Percentiles rank a stretch among this genome's conserved stretches.
These are phyloP conservation scores for Paecilomyces variotii DNA, from an alignment of 2,329 filamentous ascomycete genomes.

Conservation along the genomic window DNA sequence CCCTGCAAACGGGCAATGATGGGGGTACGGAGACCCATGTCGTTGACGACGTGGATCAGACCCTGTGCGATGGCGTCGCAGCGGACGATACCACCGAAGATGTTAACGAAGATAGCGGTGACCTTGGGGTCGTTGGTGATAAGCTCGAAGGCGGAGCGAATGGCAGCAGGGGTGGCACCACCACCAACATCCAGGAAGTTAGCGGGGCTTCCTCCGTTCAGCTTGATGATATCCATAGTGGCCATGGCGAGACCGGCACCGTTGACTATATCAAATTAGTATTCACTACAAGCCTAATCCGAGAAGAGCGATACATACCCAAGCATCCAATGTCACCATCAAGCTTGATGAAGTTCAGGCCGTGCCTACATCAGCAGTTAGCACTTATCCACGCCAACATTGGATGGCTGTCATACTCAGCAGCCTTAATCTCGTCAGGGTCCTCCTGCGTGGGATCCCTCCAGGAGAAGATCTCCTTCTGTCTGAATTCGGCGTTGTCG, in stretches of 20 bases:
- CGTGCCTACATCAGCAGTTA: slow-evolving; percentile 35
- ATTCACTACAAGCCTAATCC: neutral
- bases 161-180: slow-evolving; percentile 91
- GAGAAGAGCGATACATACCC: slow-evolving; percentile 20
- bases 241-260: slow-evolving; percentile 99
- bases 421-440: slow-evolving; percentile 92
- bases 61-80: slow-evolving; percentile 97
- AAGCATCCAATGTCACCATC: slow-evolving; percentile 98
- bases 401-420: slow-evolving; percentile 52
- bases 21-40: slow-evolving; percentile 91
- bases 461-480: slow-evolving; percentile 92
- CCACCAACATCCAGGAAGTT: slow-evolving; percentile 99
- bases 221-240: slow-evolving; percentile 99
- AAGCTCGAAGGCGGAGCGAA: slow-evolving; percentile 95
- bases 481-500: slow-evolving; percentile 97
- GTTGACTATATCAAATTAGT: slow-evolving; percentile 56
- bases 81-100: slow-evolving; percentile 97
- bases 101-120: slow-evolving; percentile 98
- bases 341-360: slow-evolving; percentile 99
- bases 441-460: slow-evolving; percentile 95
- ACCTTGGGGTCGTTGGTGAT: slow-evolving; percentile 99
- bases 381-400: neutral
- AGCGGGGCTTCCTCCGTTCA: slow-evolving; percentile 89
- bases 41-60: slow-evolving; percentile 87
- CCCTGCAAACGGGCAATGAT: slow-evolving; percentile 96